Evolutionary conservation across 345 rosid species (phyloP).

Genomic region (Citrus trifoliata): DNA sequence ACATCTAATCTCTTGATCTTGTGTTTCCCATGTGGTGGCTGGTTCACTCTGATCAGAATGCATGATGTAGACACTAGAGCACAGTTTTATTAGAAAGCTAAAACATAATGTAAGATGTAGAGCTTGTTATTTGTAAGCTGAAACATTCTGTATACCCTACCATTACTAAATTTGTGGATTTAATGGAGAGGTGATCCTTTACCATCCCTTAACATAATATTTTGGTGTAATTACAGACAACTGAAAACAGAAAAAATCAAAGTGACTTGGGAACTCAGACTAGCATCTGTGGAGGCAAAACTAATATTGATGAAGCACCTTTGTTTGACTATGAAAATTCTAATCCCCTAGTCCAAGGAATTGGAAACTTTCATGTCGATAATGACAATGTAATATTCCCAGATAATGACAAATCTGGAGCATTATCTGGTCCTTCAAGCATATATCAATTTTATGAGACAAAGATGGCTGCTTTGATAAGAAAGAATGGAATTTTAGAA

Average conservation of each 20-base stretch:
- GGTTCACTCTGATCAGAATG: not conserved
- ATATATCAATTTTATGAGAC: conserved; percentile 71
- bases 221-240: conserved; percentile 40
- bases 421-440: conserved; percentile 46
- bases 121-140: not conserved
- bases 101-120: not conserved
- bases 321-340: conserved; percentile 41
- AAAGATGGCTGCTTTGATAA: conserved; percentile 62
- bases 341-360: conserved; percentile 33
- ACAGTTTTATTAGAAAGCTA: not conserved
- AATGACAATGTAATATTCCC: conserved; percentile 38
- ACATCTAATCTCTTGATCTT: not conserved
- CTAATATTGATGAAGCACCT: conserved; percentile 46
- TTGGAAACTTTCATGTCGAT: conserved; percentile 38
- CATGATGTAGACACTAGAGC: not conserved
- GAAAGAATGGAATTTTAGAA: conserved; percentile 72
- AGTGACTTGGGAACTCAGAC: conserved; percentile 28
- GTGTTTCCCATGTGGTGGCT: not conserved
- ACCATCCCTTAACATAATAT: conserved; percentile 3
- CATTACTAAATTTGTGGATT: not conserved
- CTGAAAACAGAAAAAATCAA: conserved; percentile 37
- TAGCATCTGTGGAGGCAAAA: conserved; percentile 40
- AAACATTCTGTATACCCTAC: not conserved
- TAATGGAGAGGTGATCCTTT: not conserved
- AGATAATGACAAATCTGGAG: conserved; percentile 48